Conservation (phyloP, 2,329 filamentous ascomycete species). For the Ambrosiella cleistominuta region DNA sequence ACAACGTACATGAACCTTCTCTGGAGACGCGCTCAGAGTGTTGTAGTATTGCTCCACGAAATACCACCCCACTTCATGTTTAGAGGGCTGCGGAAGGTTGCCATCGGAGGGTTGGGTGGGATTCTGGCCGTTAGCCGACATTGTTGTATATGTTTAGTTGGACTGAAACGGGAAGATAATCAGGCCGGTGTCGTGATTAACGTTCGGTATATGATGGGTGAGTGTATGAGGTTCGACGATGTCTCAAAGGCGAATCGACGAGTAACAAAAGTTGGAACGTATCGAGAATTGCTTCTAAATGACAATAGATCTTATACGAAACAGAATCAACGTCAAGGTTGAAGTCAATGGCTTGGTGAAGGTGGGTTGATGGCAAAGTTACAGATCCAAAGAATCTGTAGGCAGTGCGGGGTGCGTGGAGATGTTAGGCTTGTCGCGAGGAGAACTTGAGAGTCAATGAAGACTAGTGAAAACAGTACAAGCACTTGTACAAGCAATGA, state of each 20-base stretch:
- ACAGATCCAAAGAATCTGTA: slow-evolving; percentile 9
- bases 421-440: not conserved
- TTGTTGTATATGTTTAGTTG: slow-evolving; percentile 16
- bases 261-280: too few relatives aligned
- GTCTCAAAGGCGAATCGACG: too few relatives aligned
- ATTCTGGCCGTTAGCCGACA: slow-evolving; percentile 42
- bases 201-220: too few relatives aligned
- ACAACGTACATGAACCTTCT: slow-evolving; percentile 62
- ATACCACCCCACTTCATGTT: slow-evolving; percentile 97
- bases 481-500: not conserved
- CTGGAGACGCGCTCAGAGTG: slow-evolving; percentile 81
- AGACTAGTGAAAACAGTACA: not conserved
- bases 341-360: slow-evolving; percentile 2
- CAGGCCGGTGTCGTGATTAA: too few relatives aligned
- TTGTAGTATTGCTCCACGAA: slow-evolving; percentile 99
- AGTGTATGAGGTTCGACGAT: too few relatives aligned
- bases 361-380: not conserved
- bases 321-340: not conserved
- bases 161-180: too few relatives aligned
- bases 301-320: not conserved
- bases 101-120: slow-evolving; percentile 25
- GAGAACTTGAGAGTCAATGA: not conserved
- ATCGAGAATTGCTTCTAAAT: too few relatives aligned
- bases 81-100: slow-evolving; percentile 34
- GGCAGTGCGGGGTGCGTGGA: slow-evolving; percentile 9